Base-by-base conservation (phyloP, 495 filamentous ascomycete species). In the Cairneyella variabilis region DNA sequence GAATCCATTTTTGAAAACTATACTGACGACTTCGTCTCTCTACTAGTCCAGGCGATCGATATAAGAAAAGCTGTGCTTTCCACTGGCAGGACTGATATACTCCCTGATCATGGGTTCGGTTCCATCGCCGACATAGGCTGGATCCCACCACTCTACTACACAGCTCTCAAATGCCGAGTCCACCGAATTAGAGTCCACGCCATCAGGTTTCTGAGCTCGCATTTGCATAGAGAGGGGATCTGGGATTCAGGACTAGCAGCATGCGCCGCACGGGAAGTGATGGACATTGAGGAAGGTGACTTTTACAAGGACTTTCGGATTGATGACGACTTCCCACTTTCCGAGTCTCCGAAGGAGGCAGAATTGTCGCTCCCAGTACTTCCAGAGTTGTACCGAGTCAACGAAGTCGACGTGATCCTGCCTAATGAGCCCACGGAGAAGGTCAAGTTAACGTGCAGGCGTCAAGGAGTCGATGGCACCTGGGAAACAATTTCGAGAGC, bases 181-280 rank as follows among this genome's bases (percentile, higher is more conserved):
- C 54, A 54, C 18, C 34, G 47, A 11, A 23, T 57, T 16, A 54
- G 58, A 26, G 14, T 52, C 12, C 49, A 49, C 14, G 56, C 56
- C 6, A 43, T 59, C 37, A 45, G 38, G 18, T 20, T 59, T 17
- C 43, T 59, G 1, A 54, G 64, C 14, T 42, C 61, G 0, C n/a
- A n/a, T n/a, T n/a, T 61, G 0, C 60, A 71, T n/a, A 69, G 69
- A 55, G 76, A 79, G 59, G 74, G 73, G 1, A 57, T 76, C 2
- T 76, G 67, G 64, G 69, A 76, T 38, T 5, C 37, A 2, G 20
- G 18, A 17, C 16, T 50, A n/a, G 17, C 27, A n/a, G 46, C 46
- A 1, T 27, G 25, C 17, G 22, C 45, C 44, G 54, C 37, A 11
- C 8, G 16, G 25, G 37, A 51, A 30, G 54, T 56, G 30, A 56